Percentiles rank a stretch among this genome's conserved stretches.
Evolutionary conservation across 805 yeast genomes (phyloP).

Genomic region (Sugiyamaella qingdaonensis): DNA sequence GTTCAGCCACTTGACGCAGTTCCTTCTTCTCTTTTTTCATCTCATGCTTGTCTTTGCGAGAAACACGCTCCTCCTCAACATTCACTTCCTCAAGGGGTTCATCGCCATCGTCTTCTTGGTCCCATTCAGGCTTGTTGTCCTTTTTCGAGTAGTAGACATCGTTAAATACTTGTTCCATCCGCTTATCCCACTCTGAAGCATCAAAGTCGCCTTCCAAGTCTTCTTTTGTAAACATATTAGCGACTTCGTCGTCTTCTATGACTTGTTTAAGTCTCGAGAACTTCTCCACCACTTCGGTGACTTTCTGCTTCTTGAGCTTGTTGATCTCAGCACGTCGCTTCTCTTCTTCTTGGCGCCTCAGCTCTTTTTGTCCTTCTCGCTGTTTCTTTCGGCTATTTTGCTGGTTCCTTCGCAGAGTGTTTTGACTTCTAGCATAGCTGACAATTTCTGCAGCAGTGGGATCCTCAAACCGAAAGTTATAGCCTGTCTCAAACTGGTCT

Average conservation of each 20-base stretch:
- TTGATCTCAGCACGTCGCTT: constrained; percentile 58
- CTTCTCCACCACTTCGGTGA: constrained; percentile 72
- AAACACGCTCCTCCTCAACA: constrained; percentile 17
- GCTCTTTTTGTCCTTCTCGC: constrained; percentile 66
- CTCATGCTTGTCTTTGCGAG: constrained; percentile 49
- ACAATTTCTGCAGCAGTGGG: constrained; percentile 86
- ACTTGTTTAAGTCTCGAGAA: constrained; percentile 60
- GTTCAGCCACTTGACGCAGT: constrained; percentile 64
- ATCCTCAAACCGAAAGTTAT: constrained; percentile 92
- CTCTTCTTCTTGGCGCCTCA: constrained; percentile 46
- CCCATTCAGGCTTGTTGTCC: constrained; percentile 61
- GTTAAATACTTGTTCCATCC: constrained; percentile 79
- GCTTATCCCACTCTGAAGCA: constrained; percentile 84
- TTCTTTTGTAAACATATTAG: constrained; percentile 64
- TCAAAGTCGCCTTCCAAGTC: constrained; percentile 85
- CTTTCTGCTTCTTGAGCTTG: constrained; percentile 69
- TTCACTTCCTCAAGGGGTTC: constrained; percentile 30
- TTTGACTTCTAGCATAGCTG: constrained; percentile 89
- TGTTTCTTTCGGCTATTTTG: constrained; percentile 72
- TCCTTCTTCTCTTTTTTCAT: constrained; percentile 60
- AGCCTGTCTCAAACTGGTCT: constrained; percentile 85
- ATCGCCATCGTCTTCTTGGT: constrained; percentile 50
- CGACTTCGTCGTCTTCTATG: constrained; percentile 61
- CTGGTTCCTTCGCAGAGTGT: constrained; percentile 79
- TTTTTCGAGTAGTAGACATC: constrained; percentile 69